phyloP scores from a whole-genome alignment of 352 stramenopile species.

The Phytophthora sp. region DNA sequence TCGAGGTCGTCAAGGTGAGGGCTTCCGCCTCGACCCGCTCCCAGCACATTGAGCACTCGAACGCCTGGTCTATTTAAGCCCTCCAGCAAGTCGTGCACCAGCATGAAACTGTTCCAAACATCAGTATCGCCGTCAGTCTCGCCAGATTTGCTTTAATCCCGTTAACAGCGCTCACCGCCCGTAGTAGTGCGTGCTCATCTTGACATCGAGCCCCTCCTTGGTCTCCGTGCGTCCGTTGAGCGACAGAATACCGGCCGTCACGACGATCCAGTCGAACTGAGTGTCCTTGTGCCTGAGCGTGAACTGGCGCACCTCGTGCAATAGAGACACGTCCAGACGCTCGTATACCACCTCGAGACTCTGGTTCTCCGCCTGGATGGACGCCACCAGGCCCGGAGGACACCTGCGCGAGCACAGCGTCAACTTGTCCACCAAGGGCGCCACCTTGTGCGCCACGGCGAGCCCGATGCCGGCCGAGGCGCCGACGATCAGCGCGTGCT shows the following conservation, averaged over 20 bases:
- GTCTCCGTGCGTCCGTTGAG: slow-evolving; percentile 39
- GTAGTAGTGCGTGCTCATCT: slow-evolving; percentile 44
- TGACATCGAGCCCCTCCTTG: slow-evolving; percentile 33
- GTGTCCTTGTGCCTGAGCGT: slow-evolving; percentile 26
- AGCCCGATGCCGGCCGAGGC: slow-evolving; percentile 34
- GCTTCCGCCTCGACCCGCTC: slow-evolving; percentile 27
- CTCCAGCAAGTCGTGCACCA: slow-evolving; percentile 30
- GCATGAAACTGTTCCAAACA: slow-evolving; percentile 29
- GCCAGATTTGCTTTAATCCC: neutral
- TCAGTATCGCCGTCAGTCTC: neutral
- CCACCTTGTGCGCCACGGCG: slow-evolving; percentile 27
- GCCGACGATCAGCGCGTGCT: slow-evolving; percentile 37
- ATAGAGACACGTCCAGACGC: slow-evolving; percentile 34
- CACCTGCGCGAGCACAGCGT: slow-evolving; percentile 32
- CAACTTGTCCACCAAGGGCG: slow-evolving; percentile 32
- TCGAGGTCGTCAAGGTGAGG: slow-evolving; percentile 35
- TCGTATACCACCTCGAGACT: slow-evolving; percentile 28
- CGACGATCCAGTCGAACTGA: slow-evolving; percentile 37
- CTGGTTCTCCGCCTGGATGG: slow-evolving; percentile 24
- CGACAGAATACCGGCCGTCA: slow-evolving; percentile 31
- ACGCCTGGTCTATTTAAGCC: slow-evolving; percentile 25
- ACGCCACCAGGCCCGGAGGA: slow-evolving; percentile 22
- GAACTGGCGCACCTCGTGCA: slow-evolving; percentile 38
- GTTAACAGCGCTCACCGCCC: slow-evolving; percentile 13
- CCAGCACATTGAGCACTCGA: slow-evolving; percentile 35